Evolutionary conservation across 306 rosid species (phyloP).

Genomic region (Sesbania bispinosa): DNA sequence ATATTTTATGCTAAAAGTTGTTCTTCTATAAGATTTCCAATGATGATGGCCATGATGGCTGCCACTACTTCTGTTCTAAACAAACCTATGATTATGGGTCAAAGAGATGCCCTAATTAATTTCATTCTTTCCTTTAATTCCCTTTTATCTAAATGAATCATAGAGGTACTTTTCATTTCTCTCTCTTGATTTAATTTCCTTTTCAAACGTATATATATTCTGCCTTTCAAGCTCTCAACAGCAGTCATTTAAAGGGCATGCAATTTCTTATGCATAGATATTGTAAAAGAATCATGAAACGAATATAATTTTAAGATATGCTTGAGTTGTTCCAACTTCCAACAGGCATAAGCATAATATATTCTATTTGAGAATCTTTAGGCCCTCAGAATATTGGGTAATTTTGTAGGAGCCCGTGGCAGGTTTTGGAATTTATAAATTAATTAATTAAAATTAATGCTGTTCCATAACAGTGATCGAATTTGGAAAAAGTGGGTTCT

Average conservation of each 20-base stretch:
- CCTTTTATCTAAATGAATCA: constrained; percentile 24
- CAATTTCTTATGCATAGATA: constrained; percentile 34
- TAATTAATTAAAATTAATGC: no score
- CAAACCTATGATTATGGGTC: constrained; percentile 50
- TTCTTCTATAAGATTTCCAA: constrained; percentile 48
- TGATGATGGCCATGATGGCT: constrained; percentile 62
- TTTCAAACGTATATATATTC: constrained; percentile 36
- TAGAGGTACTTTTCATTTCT: constrained; percentile 21
- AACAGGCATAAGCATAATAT: constrained; percentile 18
- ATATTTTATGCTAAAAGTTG: constrained; percentile 45
- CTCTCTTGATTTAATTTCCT: constrained; percentile 25
- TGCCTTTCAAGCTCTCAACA: constrained; percentile 27
- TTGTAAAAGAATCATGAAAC: constrained; percentile 23
- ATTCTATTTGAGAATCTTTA: constrained; percentile 3
- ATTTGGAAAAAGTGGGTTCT: constrained; percentile 17
- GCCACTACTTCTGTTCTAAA: constrained; percentile 51
- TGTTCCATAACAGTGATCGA: neutral
- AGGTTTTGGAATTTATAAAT: constrained; percentile 6
- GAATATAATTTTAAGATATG: constrained; percentile 33
- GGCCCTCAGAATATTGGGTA: neutral
- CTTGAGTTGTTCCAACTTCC: constrained; percentile 31
- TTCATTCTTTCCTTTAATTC: neutral
- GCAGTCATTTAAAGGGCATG: constrained; percentile 23
- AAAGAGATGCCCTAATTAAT: constrained; percentile 54
- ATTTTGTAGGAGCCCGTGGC: neutral